Conservation (phyloP, 495 filamentous ascomycete species). For the Neurospora tetraspora region DNA sequence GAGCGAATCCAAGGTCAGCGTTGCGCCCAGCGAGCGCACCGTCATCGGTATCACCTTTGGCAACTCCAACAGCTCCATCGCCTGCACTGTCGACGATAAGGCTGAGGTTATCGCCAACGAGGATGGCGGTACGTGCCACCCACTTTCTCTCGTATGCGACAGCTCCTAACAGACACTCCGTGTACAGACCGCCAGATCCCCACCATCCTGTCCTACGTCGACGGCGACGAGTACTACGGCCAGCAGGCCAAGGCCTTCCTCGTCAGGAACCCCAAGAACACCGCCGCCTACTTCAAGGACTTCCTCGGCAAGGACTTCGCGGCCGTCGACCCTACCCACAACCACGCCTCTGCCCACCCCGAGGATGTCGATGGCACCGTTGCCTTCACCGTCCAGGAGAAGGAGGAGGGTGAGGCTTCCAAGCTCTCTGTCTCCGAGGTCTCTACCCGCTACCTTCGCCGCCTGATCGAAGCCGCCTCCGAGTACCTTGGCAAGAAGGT, state of each 20-base stretch:
- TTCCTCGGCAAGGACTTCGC: slow-evolving; percentile 92
- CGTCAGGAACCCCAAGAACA: slow-evolving; percentile 84
- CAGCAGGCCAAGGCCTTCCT: slow-evolving; percentile 90
- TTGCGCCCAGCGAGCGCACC: slow-evolving; percentile 50
- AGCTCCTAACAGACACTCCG: not conserved
- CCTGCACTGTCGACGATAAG: slow-evolving; percentile 82
- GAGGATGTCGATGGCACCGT: slow-evolving; percentile 61
- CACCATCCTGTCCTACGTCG: slow-evolving; percentile 84
- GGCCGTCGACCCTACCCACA: slow-evolving; percentile 90
- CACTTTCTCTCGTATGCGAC: not conserved
- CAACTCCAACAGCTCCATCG: slow-evolving; percentile 96
- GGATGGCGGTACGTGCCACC: slow-evolving; percentile 67
- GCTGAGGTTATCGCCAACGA: slow-evolving; percentile 98
- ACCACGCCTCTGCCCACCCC: slow-evolving; percentile 88
- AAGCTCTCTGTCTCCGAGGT: slow-evolving; percentile 75
- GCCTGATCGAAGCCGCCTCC: slow-evolving; percentile 71
- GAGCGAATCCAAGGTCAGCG: slow-evolving; percentile 30
- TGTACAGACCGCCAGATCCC: slow-evolving; percentile 87
- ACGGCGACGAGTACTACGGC: slow-evolving; percentile 93
- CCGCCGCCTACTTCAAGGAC: slow-evolving; percentile 90
- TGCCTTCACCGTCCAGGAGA: slow-evolving; percentile 76
- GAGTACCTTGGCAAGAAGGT: slow-evolving; percentile 89
- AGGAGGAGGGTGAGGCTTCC: slow-evolving; percentile 46
- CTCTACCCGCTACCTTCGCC: slow-evolving; percentile 74
- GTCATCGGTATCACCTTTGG: slow-evolving; percentile 97